Base-by-base conservation (phyloP, 768 basidiomycete genomes). In the Psilocybe azurescens region DNA sequence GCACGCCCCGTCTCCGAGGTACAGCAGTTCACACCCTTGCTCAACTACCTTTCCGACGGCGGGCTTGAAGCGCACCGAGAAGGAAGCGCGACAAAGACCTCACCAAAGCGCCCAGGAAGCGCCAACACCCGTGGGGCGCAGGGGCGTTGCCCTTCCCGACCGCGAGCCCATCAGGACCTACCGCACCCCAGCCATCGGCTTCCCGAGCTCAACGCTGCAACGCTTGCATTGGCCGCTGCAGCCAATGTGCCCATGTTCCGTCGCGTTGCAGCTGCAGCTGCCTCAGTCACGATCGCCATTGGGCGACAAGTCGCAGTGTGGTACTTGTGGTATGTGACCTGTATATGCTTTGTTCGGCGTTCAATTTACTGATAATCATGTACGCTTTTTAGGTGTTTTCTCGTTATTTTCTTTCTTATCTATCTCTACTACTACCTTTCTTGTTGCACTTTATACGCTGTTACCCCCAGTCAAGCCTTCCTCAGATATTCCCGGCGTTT, bases 61-160 rank as follows among this genome's bases (percentile, higher is more conserved):
- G 96, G 97, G 64, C 84, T 98, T 60, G 94, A n/a, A 95, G 65
- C 81, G 89, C 58, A 89, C 86, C 65, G 97, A 99, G 74, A 91
- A 90, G 72, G 95, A n/a, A 97, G 63, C 86, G 95, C 61, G 97
- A 99, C 74, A 95, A 95, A 77, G 95, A 98, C 66, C 82, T 91
- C 67, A 91, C 87, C 67, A 91, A 90, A n/a, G n/a, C n/a, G 72
- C 89, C 95, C 63, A 81, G 93, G 50, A 91, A 94, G 70, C 88
- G 93, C n/a, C 54, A 90, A 92, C 68, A 94, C 91, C 1, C 86
- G 97, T 38, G 86, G 89, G 90, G 3, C 80, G 91, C 58, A 80
- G 92, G 32, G 94, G 94, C 13, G 82, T 95, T 60, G 86, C 86
- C 3, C 79, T 99, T 28, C 96, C 97, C 0, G 97, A 99, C 72